A percentile compares a stretch with the other conserved stretches of the same genome.
Evolutionary conservation across 441 rosid species (phyloP).

Genomic region (Isatis lusitanica): DNA sequence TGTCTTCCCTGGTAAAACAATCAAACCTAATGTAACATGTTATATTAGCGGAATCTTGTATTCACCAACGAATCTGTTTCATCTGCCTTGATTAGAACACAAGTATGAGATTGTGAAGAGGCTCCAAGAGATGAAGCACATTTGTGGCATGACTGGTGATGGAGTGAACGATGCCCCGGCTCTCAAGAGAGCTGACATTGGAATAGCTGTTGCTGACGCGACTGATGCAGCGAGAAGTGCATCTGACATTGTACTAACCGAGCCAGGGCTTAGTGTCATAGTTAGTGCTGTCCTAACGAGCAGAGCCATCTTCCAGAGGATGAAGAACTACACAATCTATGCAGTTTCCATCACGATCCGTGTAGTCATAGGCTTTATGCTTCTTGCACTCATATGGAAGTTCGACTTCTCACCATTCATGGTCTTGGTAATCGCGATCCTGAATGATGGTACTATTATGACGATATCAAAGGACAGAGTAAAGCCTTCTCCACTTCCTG

Average conservation of each 20-base stretch:
- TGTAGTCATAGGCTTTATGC: slow-evolving; percentile 65
- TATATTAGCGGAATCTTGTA: neutral
- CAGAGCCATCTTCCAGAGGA: slow-evolving; percentile 73
- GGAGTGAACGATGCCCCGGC: slow-evolving; percentile 82
- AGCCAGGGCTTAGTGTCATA: slow-evolving; percentile 73
- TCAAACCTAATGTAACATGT: neutral
- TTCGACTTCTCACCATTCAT: slow-evolving; percentile 76
- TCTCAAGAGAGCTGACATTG: slow-evolving; percentile 69
- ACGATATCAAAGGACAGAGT: slow-evolving; percentile 76
- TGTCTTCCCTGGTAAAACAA: slow-evolving; percentile 65
- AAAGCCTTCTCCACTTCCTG: slow-evolving; percentile 72
- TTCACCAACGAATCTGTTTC: neutral
- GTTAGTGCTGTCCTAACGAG: slow-evolving; percentile 72
- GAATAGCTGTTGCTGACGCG: slow-evolving; percentile 72
- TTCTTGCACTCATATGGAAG: slow-evolving; percentile 70
- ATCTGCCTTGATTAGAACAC: slow-evolving; percentile 47
- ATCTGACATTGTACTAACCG: slow-evolving; percentile 70
- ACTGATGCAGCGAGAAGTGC: slow-evolving; percentile 75
- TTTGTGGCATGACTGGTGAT: slow-evolving; percentile 78
- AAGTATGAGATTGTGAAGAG: slow-evolving; percentile 71
- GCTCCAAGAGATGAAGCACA: slow-evolving; percentile 61
- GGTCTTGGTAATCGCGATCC: slow-evolving; percentile 62
- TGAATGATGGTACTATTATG: slow-evolving; percentile 78
- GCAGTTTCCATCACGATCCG: slow-evolving; percentile 66
- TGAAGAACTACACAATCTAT: slow-evolving; percentile 70